Conservation (phyloP, 2,329 filamentous ascomycete genomes). For the Venturia asperata region DNA sequence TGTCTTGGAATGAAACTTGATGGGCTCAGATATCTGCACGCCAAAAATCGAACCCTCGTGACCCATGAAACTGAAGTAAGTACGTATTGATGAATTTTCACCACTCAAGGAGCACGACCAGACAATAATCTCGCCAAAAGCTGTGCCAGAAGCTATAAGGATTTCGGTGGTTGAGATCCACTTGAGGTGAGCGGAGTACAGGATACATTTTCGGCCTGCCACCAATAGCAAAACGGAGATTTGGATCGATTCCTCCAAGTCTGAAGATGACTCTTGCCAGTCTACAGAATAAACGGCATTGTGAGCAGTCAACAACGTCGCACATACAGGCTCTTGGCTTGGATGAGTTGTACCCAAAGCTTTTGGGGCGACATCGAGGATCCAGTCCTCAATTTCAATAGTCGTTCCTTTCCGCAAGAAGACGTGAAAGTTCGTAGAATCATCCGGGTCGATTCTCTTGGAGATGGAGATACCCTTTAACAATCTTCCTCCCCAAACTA, state of each 20-base stretch:
- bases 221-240: slow-evolving; percentile 46
- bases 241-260: slow-evolving; percentile 25
- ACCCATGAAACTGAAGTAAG: slow-evolving; percentile 53
- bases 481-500: slow-evolving; percentile 36
- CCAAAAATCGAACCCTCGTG: slow-evolving; percentile 95
- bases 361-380: slow-evolving; percentile 22
- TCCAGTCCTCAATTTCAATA: slow-evolving; percentile 31
- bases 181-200: slow-evolving; percentile 74
- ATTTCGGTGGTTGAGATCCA: slow-evolving; percentile 54
- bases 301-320: slow-evolving; percentile 72
- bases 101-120: slow-evolving; percentile 61
- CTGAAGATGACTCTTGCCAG: slow-evolving; percentile 16
- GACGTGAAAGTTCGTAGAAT: slow-evolving; percentile 22
- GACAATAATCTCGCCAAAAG: slow-evolving; percentile 87
- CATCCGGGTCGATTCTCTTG: slow-evolving; percentile 14
- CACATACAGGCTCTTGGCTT: slow-evolving; percentile 24
- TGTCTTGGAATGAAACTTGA: slow-evolving; percentile 30
- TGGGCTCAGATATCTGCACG: slow-evolving; percentile 60
- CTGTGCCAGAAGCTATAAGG: slow-evolving; percentile 79
- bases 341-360: not conserved
- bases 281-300: slow-evolving; percentile 63
- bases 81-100: slow-evolving; percentile 27
- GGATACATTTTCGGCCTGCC: slow-evolving; percentile 68
- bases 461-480: slow-evolving; percentile 39
- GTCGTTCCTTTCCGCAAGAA: slow-evolving; percentile 22